These are phyloP conservation scores for Puccinia horiana DNA, from an alignment of 1,284 basidiomycete species.

Conservation along the genomic window DNA sequence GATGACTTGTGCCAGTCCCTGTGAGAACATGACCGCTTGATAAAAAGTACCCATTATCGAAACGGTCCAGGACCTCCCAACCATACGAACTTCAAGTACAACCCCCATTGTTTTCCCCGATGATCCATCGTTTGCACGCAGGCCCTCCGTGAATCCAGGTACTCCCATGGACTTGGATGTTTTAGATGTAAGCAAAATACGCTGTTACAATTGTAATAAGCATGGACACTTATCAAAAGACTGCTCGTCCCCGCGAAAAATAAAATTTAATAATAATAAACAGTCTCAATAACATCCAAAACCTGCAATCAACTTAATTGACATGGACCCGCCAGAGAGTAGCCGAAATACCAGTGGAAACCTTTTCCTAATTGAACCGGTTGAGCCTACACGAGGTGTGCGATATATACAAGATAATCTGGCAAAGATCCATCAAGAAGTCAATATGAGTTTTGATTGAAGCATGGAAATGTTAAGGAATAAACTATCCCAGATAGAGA, in stretches of 20 bases:
- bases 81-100: not conserved
- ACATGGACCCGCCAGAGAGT: not conserved
- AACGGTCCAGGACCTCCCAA: not conserved
- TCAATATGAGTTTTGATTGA: not conserved
- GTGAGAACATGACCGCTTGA: not conserved
- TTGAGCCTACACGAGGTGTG: not conserved
- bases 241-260: not conserved
- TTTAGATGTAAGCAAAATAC: not conserved
- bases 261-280: not conserved
- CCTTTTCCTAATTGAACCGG: not conserved
- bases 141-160: not conserved
- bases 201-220: slow-evolving; percentile 35
- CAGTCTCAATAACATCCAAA: not conserved
- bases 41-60: not conserved
- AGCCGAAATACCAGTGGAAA: not conserved
- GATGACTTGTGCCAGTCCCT: not conserved
- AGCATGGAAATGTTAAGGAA: not conserved
- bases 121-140: not conserved
- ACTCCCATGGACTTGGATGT: slow-evolving; percentile 33
- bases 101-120: no score
- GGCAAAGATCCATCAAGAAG: not conserved
- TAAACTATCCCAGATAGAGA: no score
- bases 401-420: no score
- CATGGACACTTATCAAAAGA: slow-evolving; percentile 31
- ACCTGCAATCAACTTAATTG: not conserved